Percentiles rank a stretch among this genome's conserved stretches.
Conservation (phyloP, 495 filamentous ascomycete genomes). For the Lophiotrema nucula region DNA sequence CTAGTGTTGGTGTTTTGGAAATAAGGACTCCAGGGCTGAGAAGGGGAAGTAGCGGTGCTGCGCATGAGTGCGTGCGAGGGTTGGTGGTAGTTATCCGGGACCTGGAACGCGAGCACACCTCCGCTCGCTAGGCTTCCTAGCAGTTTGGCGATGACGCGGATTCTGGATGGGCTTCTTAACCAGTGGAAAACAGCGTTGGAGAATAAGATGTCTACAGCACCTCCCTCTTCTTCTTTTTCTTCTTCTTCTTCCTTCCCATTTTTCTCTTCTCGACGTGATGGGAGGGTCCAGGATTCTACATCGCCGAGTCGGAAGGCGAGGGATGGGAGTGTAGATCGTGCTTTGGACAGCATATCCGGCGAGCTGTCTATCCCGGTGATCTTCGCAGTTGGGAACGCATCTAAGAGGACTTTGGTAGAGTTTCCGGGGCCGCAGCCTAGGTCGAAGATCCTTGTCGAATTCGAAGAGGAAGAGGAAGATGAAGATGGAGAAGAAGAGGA, state of each 20-base stretch:
- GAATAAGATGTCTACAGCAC: slow-evolving; percentile 47
- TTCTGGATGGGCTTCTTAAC: slow-evolving; percentile 45
- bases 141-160: slow-evolving; percentile 46
- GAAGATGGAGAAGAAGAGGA: too few relatives aligned
- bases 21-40: slow-evolving; percentile 41
- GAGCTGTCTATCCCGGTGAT: slow-evolving; percentile 56
- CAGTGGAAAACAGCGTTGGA: slow-evolving; percentile 59
- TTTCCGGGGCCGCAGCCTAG: slow-evolving; percentile 59
- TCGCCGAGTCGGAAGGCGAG: slow-evolving; percentile 19
- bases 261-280: too few relatives aligned
- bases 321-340: slow-evolving; percentile 30
- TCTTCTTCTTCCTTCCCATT: too few relatives aligned
- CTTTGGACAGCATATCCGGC: slow-evolving; percentile 53
- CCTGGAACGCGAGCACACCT: slow-evolving; percentile 54
- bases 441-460: slow-evolving; percentile 44
- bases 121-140: slow-evolving; percentile 44
- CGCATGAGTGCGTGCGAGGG: slow-evolving; percentile 53
- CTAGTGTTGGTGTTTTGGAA: not conserved
- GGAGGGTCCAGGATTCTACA: slow-evolving; percentile 36
- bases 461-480: too few relatives aligned
- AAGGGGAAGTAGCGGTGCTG: slow-evolving; percentile 39
- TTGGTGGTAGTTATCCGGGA: slow-evolving; percentile 53
- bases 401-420: slow-evolving; percentile 48
- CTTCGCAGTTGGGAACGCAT: slow-evolving; percentile 47
- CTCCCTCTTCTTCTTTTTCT: not conserved